Evolutionary conservation across 2,329 filamentous ascomycete genomes (phyloP).

Genomic region (Didymella exigua): DNA sequence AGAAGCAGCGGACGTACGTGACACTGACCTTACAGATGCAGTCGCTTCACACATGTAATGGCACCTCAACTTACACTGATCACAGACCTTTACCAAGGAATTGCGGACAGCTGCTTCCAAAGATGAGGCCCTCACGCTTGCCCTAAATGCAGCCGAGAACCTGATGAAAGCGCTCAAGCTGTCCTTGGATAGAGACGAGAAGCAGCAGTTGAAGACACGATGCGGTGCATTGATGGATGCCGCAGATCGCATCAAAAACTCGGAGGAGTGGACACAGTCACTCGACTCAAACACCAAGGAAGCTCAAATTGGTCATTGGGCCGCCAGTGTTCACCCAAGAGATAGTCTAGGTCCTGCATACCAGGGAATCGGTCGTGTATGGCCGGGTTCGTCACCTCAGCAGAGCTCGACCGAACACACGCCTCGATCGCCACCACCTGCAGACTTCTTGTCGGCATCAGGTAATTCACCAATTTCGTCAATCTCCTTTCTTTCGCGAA

Average conservation of each 20-base stretch:
- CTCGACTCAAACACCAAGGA: conserved; percentile 14
- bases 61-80: conserved; percentile 25
- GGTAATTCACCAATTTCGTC: conserved; percentile 27
- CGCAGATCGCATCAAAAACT: conserved; percentile 76
- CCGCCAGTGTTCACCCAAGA: conserved; percentile 25
- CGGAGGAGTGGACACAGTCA: conserved; percentile 32
- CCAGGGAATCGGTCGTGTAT: neutral
- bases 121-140: conserved; percentile 72
- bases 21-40: conserved; percentile 21
- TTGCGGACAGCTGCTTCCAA: conserved; percentile 59
- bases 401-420: neutral
- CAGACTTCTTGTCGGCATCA: conserved; percentile 7
- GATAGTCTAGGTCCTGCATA: conserved; percentile 2
- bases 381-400: neutral
- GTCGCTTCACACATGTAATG: neutral
- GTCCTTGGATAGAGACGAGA: conserved; percentile 66
- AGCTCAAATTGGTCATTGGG: conserved; percentile 31
- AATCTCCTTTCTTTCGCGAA: neutral
- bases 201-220: conserved; percentile 68
- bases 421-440: neutral
- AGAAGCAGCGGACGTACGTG: conserved; percentile 44
- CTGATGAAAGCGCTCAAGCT: conserved; percentile 78
- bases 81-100: conserved; percentile 41
- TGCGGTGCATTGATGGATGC: conserved; percentile 71
- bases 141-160: conserved; percentile 77